Base-by-base conservation (phyloP, 345 rosid genomes). In the Moricandia arvensis region DNA sequence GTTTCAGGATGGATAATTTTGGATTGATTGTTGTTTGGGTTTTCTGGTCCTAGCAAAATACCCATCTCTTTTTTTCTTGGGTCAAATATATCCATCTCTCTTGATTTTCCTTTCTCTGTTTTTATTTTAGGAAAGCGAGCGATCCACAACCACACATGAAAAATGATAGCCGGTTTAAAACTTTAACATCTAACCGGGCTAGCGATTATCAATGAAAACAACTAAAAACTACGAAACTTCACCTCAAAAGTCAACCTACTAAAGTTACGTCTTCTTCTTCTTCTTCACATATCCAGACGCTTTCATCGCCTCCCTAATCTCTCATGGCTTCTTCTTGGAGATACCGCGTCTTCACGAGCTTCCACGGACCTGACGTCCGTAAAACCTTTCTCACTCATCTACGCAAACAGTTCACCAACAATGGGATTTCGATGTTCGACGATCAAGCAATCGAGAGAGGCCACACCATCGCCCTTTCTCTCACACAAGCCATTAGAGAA, bases 341-440 rank as follows among this genome's bases (percentile, higher is more conserved):
- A 47, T 11, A 73, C 3, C 54, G 43, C 2, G 7, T 5, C 2
- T 77, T 8, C 64, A 70, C 33, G 38, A 70, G 7, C 58, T 72
- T 72, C 75, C 59, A 62, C 2, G 75, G 75, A 18, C 59, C 67
- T 0, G 75, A 72, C 27, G 68, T 60, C 1, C 68, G 75, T n/a
- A 60, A 61, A 18, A 61, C 59, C 7, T 33, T 72, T 18, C 60
- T 71, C 49, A 47, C 49, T 37, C 68, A 71, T 24, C 3, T 71
- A 12, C 68, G 59, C 6, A 49, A 61, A 11, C 59, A 60, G 47
- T 45, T 71, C 8, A 18, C 0, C 7, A 2, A 0, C 49, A 71
- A 61, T 3, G 60, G 68, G 10, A 71, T 71, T 7, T 1, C 68
- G 0, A 59, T 61, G 66, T 71, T 59, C 66, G 15, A 43, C 0